Evolutionary conservation across 2,329 filamentous ascomycete species (phyloP), one percentile per base, ranked within the genome.

Genomic region (Cryoendolithus antarcticus): DNA sequence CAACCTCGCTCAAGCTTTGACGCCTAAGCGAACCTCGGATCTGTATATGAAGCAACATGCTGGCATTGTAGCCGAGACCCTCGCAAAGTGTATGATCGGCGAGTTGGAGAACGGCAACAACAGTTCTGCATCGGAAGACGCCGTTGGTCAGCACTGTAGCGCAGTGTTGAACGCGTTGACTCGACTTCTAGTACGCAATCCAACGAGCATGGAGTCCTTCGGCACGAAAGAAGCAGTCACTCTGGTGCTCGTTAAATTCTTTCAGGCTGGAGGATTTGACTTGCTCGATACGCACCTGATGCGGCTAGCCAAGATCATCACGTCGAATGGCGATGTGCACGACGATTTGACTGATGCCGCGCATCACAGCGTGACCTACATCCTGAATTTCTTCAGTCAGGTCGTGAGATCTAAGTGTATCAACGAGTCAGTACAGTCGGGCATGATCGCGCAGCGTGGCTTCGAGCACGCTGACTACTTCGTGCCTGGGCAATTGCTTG

Each of bases 201-300:
- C 48, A 4, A 49, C 48, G 32, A 43, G 39, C 11, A 49, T 52
- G 41, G 53, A 53, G 29, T 34, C 47, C 2, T 49, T 45, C 28
- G 48, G 47, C 6, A 43, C 44, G 9, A 56, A 54, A 37, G 55
- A 58, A 37, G 53, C 54, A 37, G 57, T 79, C 44, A 82, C 86
- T 32, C 72, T 91, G 21, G 79, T 96, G 28, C 69, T 98, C 15
- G 72, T 88, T 40, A 82, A 86, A 1, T 95, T 98, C 65, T 89
- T 88, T 58, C 79, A 85, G 43, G 73, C 77, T 35, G 78, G 77
- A 30, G 89, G 91, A 0, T 70, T 98, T 42, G 71, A 77, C 6
- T 70, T 77, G 4, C 64, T 96, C 44, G 86, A 84, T 49, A 65
- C 71, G 5, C 49, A 49, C 30, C 46, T 59, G 8, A 38, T 47